Conservation (phyloP, 1,284 basidiomycete species). For the Tylopilus orsonianus region DNA sequence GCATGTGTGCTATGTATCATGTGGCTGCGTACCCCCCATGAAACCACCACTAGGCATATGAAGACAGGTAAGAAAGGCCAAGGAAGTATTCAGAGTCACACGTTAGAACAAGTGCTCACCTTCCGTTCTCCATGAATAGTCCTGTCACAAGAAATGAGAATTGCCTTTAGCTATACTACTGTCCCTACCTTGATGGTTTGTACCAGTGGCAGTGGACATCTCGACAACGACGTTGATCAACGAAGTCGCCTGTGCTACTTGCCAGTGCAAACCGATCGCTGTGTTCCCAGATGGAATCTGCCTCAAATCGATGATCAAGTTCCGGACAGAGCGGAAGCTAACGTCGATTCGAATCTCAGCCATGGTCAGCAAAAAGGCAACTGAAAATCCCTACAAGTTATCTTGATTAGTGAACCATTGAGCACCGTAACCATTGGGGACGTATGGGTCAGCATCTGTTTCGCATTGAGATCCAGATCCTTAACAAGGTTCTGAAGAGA, state of each 20-base stretch:
- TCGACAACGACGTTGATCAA: constrained; percentile 55
- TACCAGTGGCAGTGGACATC: constrained; percentile 44
- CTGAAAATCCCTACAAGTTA: constrained; percentile 41
- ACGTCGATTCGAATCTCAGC: constrained; percentile 2
- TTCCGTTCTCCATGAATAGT: constrained; percentile 62
- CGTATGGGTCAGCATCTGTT: constrained; percentile 47
- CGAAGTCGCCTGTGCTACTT: constrained; percentile 77
- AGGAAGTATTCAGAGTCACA: neutral
- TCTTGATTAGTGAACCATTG: constrained; percentile 51
- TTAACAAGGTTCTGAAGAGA: constrained; percentile 1
- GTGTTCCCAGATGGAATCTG: constrained; percentile 47
- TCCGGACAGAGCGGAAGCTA: constrained; percentile 46
- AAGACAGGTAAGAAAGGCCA: neutral
- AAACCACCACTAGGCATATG: constrained; percentile 47
- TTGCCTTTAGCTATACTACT: neutral
- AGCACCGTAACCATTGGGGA: constrained; percentile 35
- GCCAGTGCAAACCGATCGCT: constrained; percentile 73
- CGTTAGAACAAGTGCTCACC: constrained; percentile 46
- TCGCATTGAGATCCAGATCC: constrained; percentile 5
- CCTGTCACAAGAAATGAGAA: constrained; percentile 12
- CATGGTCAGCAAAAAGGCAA: neutral
- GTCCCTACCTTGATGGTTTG: constrained; percentile 44
- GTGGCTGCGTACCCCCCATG: constrained; percentile 44
- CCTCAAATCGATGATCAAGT: constrained; percentile 48
- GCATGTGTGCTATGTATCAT: neutral